Evolutionary conservation across 345 rosid species (phyloP).

Genomic region (Kandelia obovata): DNA sequence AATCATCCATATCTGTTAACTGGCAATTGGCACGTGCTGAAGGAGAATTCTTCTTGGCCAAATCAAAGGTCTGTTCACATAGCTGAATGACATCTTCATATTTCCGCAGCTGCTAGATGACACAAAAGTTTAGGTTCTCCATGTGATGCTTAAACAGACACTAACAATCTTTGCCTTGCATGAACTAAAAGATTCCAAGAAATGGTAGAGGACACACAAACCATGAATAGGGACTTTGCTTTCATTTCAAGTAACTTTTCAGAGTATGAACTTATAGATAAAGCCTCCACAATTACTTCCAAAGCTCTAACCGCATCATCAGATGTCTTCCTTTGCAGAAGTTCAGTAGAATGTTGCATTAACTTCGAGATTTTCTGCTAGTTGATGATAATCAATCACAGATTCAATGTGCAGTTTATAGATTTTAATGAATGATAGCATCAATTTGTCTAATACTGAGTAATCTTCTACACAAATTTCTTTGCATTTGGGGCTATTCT

Average conservation of each 20-base stretch:
- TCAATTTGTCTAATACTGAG: not conserved
- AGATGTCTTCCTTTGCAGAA: constrained; percentile 45
- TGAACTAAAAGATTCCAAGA: not conserved
- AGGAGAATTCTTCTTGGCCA: constrained; percentile 64
- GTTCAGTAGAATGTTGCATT: constrained; percentile 48
- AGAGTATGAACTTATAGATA: constrained; percentile 55
- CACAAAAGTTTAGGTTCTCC: constrained; percentile 22
- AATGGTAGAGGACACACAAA: constrained; percentile 27
- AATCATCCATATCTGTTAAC: constrained; percentile 34
- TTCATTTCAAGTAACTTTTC: constrained; percentile 83
- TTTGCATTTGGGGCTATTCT: not conserved
- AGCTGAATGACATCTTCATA: constrained; percentile 82
- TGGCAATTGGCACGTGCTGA: constrained; percentile 21
- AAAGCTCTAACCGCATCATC: constrained; percentile 54
- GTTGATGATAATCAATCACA: constrained; percentile 21
- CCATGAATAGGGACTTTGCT: constrained; percentile 76
- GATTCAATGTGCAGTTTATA: constrained; percentile 4
- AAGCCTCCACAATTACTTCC: constrained; percentile 64
- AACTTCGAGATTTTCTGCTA: constrained; percentile 76
- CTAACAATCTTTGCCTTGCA: not conserved
- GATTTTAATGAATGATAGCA: not conserved
- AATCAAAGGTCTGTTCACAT: constrained; percentile 71
- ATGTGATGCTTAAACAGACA: constrained; percentile 1
- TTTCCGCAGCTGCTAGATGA: constrained; percentile 60
- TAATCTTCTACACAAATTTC: no score